Conservation (phyloP, 1,284 basidiomycete genomes). For the Puccinia novopanici region DNA sequence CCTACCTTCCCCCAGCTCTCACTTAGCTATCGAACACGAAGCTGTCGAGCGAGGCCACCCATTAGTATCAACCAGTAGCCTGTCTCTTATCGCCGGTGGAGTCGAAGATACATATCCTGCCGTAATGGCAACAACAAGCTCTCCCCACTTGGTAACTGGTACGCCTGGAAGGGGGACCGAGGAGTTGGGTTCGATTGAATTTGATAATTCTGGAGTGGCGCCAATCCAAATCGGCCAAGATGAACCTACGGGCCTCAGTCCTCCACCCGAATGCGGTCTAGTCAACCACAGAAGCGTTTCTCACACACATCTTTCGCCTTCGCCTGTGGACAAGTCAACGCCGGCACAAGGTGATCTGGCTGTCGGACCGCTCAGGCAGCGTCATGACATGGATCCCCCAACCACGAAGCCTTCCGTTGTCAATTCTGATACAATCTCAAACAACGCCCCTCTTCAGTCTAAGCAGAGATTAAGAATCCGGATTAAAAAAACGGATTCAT, state of each 20-base stretch:
- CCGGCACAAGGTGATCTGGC: neutral
- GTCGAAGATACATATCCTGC: neutral
- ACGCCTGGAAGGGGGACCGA: neutral
- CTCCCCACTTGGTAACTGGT: neutral
- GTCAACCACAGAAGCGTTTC: neutral
- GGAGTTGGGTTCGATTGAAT: neutral
- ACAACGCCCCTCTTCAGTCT: neutral
- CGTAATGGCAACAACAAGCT: neutral
- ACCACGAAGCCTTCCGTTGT: neutral
- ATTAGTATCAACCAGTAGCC: neutral
- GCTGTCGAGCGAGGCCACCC: neutral
- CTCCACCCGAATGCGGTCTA: neutral
- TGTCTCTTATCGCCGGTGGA: neutral
- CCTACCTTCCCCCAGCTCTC: neutral
- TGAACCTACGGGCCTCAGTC: neutral
- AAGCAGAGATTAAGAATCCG: constrained; percentile 14
- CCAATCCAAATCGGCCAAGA: neutral
- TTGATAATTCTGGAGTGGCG: neutral
- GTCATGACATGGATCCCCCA: neutral
- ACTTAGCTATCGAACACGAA: neutral
- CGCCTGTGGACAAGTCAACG: neutral
- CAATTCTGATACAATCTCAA: neutral
- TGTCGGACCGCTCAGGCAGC: neutral
- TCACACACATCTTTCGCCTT: neutral
- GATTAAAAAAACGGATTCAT: constrained; percentile 19